Base-by-base conservation (phyloP, 2,329 filamentous ascomycete genomes). In the Xenoacremonium recifei region DNA sequence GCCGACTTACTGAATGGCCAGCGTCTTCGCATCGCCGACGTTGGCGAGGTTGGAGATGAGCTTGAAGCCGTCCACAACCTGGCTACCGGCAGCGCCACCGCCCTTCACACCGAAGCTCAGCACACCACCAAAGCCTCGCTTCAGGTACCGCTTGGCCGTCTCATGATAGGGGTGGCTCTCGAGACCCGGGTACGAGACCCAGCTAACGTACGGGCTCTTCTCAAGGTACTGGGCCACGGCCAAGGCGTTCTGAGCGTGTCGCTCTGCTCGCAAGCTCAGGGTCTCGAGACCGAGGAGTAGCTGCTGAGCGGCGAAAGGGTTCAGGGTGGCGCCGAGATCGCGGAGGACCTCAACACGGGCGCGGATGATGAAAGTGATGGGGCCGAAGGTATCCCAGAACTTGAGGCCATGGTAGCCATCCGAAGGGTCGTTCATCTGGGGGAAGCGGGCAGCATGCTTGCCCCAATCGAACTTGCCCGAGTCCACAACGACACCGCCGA, bases 11-110 rank as follows among this genome's bases (percentile, higher is more conserved):
- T 96, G 91, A 56, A 96, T 95, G 18, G 91, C 91, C 49, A 96
- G 73, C 6, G 91, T 95, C 79, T 97, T 97, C 36, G 87, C 88
- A 65, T 97, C 92, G 44, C 92, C 92, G 20, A 97, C 91, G 63
- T 99, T 99, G 44, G 93, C 93, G 54, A 97, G 73, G 69, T 97
- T 96, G 15, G 89, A 95, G 58, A 97, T 89, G 54, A 99, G 71
- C 77, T 95, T 93, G 74, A 99, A 95, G 55, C 83, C 83, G 68
- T 99, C 93, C 39, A 97, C 93, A 21, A 97, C 82, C 67, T 90
- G 83, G 64, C 82, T 87, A 47, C 93, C 92, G 13, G 87, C 89
- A n/a, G 71, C 75, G 47, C 80, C 88, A 46, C 88, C 90, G 3
- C 92, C 91, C 72, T 95, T 95, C 48, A 96, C 86, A 39, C 93